Evolutionary conservation across 2,329 filamentous ascomycete species (phyloP).

Genomic region (Monascus ruber): DNA sequence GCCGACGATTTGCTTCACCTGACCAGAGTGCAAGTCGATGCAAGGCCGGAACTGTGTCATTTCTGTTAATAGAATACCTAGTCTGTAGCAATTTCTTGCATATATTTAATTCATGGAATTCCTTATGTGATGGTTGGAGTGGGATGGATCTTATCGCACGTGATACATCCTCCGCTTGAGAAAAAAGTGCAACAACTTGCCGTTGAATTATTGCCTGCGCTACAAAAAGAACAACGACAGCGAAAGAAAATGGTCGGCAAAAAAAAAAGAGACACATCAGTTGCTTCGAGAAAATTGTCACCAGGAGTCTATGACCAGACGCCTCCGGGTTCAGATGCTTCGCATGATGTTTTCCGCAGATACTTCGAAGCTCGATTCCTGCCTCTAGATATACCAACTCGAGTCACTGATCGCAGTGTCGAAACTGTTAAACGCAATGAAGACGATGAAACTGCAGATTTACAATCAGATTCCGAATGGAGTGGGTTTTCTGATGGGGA

Average conservation of each 20-base stretch:
- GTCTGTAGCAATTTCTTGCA: no score
- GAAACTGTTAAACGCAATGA: conserved; percentile 8
- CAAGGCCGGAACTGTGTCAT: conserved; percentile 96
- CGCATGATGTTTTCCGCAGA: conserved; percentile 65
- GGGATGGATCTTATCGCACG: conserved; percentile 27
- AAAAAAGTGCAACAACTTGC: neutral
- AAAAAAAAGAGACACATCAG: conserved; percentile 35
- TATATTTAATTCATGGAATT: no score
- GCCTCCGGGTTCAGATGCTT: conserved; percentile 27
- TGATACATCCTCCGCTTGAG: conserved; percentile 10
- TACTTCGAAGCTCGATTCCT: conserved; percentile 85
- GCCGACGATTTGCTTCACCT: conserved; percentile 97
- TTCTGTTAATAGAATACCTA: conserved; percentile 6
- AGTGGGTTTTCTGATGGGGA: conserved; percentile 50
- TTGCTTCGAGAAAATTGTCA: conserved; percentile 15
- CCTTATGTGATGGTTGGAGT: conserved; percentile 4
- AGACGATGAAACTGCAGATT: conserved; percentile 12
- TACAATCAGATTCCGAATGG: conserved; percentile 45
- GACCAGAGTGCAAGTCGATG: conserved; percentile 93
- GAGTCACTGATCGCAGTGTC: conserved; percentile 3
- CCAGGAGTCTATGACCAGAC: conserved; percentile 12
- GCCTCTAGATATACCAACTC: conserved; percentile 44
- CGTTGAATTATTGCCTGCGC: no score
- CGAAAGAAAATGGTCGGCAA: conserved; percentile 32
- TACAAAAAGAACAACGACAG: conserved; percentile 5